Conservation (phyloP, 371 early-diverging fungal species). For the Mucor plumbeus region DNA sequence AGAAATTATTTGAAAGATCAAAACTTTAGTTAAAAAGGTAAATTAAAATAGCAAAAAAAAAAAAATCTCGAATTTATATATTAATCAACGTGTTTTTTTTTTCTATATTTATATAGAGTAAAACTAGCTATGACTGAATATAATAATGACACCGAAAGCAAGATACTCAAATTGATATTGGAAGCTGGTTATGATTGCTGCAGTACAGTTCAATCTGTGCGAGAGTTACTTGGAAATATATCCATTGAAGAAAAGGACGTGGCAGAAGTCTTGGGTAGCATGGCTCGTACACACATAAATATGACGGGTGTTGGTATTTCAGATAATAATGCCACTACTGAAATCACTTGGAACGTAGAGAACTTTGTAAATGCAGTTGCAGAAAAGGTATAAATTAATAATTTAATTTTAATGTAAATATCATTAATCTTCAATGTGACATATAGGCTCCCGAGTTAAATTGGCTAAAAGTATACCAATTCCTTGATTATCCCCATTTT, state of each 20-base stretch:
- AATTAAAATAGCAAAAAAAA: neutral
- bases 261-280: slow-evolving; percentile 75
- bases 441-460: slow-evolving; percentile 61
- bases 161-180: slow-evolving; percentile 56
- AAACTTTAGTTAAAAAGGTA: slow-evolving; percentile 6
- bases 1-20: slow-evolving; percentile 4
- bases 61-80: neutral
- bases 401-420: neutral
- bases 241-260: slow-evolving; percentile 63
- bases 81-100: slow-evolving; percentile 16
- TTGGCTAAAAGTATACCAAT: slow-evolving; percentile 68
- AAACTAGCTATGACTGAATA: slow-evolving; percentile 19
- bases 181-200: slow-evolving; percentile 68
- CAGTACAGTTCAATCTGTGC: slow-evolving; percentile 48
- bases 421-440: neutral
- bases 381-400: slow-evolving; percentile 54
- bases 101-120: neutral
- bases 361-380: slow-evolving; percentile 62
- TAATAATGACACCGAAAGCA: slow-evolving; percentile 40
- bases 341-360: slow-evolving; percentile 69
- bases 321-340: slow-evolving; percentile 10
- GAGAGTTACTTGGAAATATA: slow-evolving; percentile 44
- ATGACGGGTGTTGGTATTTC: slow-evolving; percentile 55
- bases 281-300: slow-evolving; percentile 67
- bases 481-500: slow-evolving; percentile 76